Base-by-base conservation (phyloP, 1,139 yeast species). In the Suhomyces coccinellae region DNA sequence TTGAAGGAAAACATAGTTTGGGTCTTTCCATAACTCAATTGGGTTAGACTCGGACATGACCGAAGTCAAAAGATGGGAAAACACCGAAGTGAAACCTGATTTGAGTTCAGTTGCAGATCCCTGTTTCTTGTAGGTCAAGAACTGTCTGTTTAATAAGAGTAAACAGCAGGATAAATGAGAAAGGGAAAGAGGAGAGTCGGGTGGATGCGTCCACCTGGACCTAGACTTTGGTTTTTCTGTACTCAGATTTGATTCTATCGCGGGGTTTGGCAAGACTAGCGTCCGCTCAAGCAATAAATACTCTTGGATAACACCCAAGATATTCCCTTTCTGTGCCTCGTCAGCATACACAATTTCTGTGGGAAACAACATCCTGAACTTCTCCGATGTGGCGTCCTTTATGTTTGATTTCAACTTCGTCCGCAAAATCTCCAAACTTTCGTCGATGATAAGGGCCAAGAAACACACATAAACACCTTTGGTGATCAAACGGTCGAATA, bases 21-120 rank as follows among this genome's bases (percentile, higher is more conserved):
- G 79, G 47, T 68, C 69, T 39, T 61, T 63, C 77, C 77, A 73
- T 6, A 70, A 49, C 36, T 63, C 66, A n/a, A 67, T 43, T 2
- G 52, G 48, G 6, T 45, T 36, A 4, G 54, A 57, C 12, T 56
- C 59, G 30, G 53, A 54, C 31, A 47, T 41, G 10, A 61, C 38
- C 11, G 46, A 38, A 16, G 49, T 52, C 12, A 67, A 45, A 8
- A 65, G 43, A 12, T 53, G 45, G 3, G 55, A 51, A 36, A 61
- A 55, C 22, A 60, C 39, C 6, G 39, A 38, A 1, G 65, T 55
- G 38, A 61, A 62, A 16, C 54, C 48, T 1, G 50, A 35, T 27
- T 54, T 56, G 16, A 54, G 48, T 16, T 60, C 64, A 2, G 37
- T 33, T 3, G 22, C 12, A 1, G 32, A 31, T 2, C 55, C 59